Base-by-base conservation (phyloP, 345 rosid species). In the Salix arbutifolia region DNA sequence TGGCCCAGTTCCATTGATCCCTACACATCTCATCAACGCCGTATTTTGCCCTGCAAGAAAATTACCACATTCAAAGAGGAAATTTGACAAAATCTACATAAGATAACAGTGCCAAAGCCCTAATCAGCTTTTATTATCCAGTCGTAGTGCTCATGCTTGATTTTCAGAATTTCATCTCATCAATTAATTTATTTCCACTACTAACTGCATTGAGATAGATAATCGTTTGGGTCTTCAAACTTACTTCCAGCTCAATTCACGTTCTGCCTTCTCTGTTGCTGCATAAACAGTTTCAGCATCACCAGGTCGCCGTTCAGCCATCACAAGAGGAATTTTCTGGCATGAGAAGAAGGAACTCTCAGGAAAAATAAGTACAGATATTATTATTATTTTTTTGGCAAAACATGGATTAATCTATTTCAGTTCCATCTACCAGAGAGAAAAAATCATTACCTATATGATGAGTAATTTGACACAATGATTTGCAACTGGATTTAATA, bases 1-100 rank as follows among this genome's bases (percentile, higher is more conserved):
- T 88, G 0, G 98, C 96, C 97, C 99, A 93, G 79, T 91, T 91
- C 98, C 98, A 93, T 56, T 88, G 91, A 82, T 93, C 99, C 74
- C 92, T 85, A 77, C 99, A 96, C 99, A 96, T 93, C 76, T 96
- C 98, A 44, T 89, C 96, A 4, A 93, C 82, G 19, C 93, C 96
- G 30, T 82, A 91, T 62, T 89, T 92, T 10, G 98, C 91, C 87
- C 99, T 96, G 92, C 80, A 81, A 70, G 12, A 38, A n/a, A 65
- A 60, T 30, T 8, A 30, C 14, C 38, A n/a, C 8, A 19, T 50
- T 67, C 7, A 48, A 21, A 0, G 23, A 8, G 37, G 25, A 53
- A 53, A 21, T 8, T 53, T 21, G 23, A 53, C 60, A 19, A 53
- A n/a, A 53, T 53, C 60, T 33, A 35, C 44, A 3, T 3, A 2